Evolutionary conservation across 2,329 filamentous ascomycete species (phyloP), one percentile per base, ranked within the genome.

Genomic region (Paradendryphiella salina): DNA sequence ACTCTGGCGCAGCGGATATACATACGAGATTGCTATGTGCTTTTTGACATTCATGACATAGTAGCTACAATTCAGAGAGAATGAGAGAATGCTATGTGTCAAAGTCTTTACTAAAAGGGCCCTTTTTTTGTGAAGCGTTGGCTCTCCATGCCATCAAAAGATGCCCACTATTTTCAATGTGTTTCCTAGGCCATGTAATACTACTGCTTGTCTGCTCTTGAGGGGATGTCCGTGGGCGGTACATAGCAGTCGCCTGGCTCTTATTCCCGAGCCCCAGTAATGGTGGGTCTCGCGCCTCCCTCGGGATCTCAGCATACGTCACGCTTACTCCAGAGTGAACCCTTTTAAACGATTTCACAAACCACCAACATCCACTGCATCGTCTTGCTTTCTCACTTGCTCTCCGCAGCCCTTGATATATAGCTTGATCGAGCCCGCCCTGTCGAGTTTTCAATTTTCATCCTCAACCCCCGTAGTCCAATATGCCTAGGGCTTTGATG

Each of bases 401-500:
- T 15, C 14, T 7, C 31, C 8, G 23, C 2, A 26, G 3, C 9
- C 3, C 23, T 26, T 33, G 8, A 33, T 33, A 9, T 1, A 15
- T 9, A 33, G 9, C 8, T 8, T 15, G 8, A 7, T 2, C 9
- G 2, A 9, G 31, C 31, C 8, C 4, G 3, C 13, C 15, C 9
- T 9, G 15, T 23, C 14, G 11, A 10, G 9, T 34, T 18, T 4
- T n/a, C 5, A n/a, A 5, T 32, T 33, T 15, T 13, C 8, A 10
- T 8, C 11, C 23, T 29, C 23, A 39, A 40, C 17, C 28, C 38
- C n/a, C 23, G 36, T 20, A 20, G 14, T 3, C 3, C 21, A 59
- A 14, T 5, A 72, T 69, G 69, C 69, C 67, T 4, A 69, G 66
- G 57, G 72, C 71, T 14, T 55, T 75, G 11, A 65, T 75, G 3